Percentiles rank a stretch among this genome's conserved stretches.
Evolutionary conservation across 306 rosid species (phyloP).

Genomic region (Heteromeles arbutifolia): DNA sequence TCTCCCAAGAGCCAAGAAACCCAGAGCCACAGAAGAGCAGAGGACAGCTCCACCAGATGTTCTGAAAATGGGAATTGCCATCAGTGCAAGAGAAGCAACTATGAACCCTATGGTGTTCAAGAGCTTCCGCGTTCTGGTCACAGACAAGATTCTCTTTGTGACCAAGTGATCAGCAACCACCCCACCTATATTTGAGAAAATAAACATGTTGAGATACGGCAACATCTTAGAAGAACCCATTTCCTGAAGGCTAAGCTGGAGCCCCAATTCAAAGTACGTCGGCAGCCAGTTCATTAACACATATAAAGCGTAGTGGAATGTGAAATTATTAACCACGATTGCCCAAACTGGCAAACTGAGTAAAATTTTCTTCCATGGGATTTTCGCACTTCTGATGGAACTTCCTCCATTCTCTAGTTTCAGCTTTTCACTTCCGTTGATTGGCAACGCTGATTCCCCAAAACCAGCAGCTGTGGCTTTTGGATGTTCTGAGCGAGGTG

Average conservation of each 20-base stretch:
- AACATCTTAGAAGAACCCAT: slow-evolving; percentile 98
- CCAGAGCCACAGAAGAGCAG: slow-evolving; percentile 94
- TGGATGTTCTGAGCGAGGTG: slow-evolving; percentile 70
- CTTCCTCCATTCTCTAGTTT: slow-evolving; percentile 44
- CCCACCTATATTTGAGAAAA: slow-evolving; percentile 93
- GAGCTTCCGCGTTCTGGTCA: slow-evolving; percentile 72
- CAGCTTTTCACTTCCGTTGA: slow-evolving; percentile 42
- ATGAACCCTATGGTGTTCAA: slow-evolving; percentile 78
- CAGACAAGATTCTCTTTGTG: slow-evolving; percentile 61
- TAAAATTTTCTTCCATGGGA: slow-evolving; percentile 80
- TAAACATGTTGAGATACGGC: slow-evolving; percentile 93
- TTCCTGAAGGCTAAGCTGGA: slow-evolving; percentile 92
- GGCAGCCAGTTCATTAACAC: slow-evolving; percentile 99
- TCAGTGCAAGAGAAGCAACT: slow-evolving; percentile 77
- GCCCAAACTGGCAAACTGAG: slow-evolving; percentile 93
- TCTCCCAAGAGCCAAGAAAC: slow-evolving; percentile 92
- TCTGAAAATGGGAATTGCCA: slow-evolving; percentile 69
- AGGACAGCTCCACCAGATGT: slow-evolving; percentile 85
- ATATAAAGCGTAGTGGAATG: slow-evolving; percentile 90
- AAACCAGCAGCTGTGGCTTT: slow-evolving; percentile 77
- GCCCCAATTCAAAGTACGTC: slow-evolving; percentile 88
- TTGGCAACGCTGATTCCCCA: slow-evolving; percentile 63
- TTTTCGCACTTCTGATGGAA: slow-evolving; percentile 28
- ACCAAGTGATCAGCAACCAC: slow-evolving; percentile 76
- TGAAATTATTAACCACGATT: slow-evolving; percentile 88